A percentile compares a stretch with the other conserved stretches of the same genome.
These are phyloP conservation scores for Tuber umbilicatum DNA, from an alignment of 495 filamentous ascomycete genomes.

Conservation along the genomic window DNA sequence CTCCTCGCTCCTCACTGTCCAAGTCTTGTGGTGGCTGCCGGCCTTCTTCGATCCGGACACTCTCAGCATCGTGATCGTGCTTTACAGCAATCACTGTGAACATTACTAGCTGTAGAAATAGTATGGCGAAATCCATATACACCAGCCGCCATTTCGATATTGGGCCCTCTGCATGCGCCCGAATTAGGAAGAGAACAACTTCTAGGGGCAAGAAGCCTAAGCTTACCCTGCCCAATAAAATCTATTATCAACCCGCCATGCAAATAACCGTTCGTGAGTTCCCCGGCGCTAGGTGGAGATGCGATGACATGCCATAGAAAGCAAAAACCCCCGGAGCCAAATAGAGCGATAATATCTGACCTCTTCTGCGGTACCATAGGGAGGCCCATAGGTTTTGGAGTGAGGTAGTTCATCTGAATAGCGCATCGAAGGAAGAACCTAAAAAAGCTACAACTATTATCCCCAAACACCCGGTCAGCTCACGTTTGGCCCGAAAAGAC, in stretches of 20 bases:
- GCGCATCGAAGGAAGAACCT: slow-evolving; percentile 55
- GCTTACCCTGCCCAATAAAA: slow-evolving; percentile 58
- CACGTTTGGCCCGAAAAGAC: not conserved
- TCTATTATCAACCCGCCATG: slow-evolving; percentile 67
- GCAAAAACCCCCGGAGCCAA: slow-evolving; percentile 54
- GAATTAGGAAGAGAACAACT: slow-evolving; percentile 8
- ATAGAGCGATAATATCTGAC: slow-evolving; percentile 54
- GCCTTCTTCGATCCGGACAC: slow-evolving; percentile 10
- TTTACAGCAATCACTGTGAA: slow-evolving; percentile 31
- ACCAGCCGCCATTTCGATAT: slow-evolving; percentile 39
- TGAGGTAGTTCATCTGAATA: slow-evolving; percentile 59
- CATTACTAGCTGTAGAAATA: slow-evolving; percentile 39
- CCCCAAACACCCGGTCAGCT: slow-evolving; percentile 4
- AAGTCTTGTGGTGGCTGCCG: slow-evolving; percentile 25
- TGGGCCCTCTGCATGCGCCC: slow-evolving; percentile 29
- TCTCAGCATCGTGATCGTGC: slow-evolving; percentile 20
- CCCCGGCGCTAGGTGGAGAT: slow-evolving; percentile 53
- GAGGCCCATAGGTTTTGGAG: slow-evolving; percentile 54
- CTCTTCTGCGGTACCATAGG: slow-evolving; percentile 52
- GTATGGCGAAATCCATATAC: slow-evolving; percentile 26
- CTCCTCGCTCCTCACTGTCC: slow-evolving; percentile 38
- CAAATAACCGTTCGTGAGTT: slow-evolving; percentile 59
- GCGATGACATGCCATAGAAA: slow-evolving; percentile 54
- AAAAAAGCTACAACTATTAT: slow-evolving; percentile 56
- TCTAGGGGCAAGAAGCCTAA: not conserved